Conservation (phyloP, 164 flowering plant species). For the Chloranthus sessilifolius region DNA sequence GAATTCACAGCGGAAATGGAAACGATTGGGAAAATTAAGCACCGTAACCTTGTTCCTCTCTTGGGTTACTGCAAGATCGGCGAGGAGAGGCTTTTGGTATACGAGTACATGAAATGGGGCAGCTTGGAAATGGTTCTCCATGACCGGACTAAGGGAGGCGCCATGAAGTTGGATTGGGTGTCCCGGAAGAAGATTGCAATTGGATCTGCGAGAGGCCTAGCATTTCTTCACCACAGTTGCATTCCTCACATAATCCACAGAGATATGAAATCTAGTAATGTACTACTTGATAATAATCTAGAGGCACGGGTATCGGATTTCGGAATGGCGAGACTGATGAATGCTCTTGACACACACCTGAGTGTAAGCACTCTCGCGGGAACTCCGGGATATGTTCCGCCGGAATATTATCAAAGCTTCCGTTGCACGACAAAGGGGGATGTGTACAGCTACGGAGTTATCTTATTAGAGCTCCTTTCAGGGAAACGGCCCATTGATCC, state of each 20-base stretch:
- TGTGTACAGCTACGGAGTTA: constrained; percentile 78
- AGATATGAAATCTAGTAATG: constrained; percentile 84
- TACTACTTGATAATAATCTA: constrained; percentile 64
- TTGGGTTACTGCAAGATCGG: constrained; percentile 78
- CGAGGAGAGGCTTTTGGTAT: constrained; percentile 76
- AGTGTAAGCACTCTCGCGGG: constrained; percentile 92
- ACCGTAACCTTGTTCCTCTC: constrained; percentile 69
- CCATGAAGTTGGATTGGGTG: constrained; percentile 50
- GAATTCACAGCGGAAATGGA: constrained; percentile 91
- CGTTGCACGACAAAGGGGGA: constrained; percentile 83
- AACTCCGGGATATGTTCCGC: constrained; percentile 86
- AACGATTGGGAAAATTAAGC: constrained; percentile 81
- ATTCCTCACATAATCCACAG: constrained; percentile 89
- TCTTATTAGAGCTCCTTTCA: constrained; percentile 70
- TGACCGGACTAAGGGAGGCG: constrained; percentile 36
- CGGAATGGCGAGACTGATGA: constrained; percentile 89
- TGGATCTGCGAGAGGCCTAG: constrained; percentile 91
- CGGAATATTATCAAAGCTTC: constrained; percentile 83
- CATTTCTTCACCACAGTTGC: constrained; percentile 95
- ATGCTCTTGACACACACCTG: constrained; percentile 78
- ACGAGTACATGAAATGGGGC: constrained; percentile 89
- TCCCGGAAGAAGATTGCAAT: constrained; percentile 73
- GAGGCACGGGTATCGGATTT: constrained; percentile 94
- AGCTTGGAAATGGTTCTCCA: constrained; percentile 82
- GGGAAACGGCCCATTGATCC: constrained; percentile 82